Evolutionary conservation across 83 land plant species (phyloP).

Genomic region (Thuja plicata): DNA sequence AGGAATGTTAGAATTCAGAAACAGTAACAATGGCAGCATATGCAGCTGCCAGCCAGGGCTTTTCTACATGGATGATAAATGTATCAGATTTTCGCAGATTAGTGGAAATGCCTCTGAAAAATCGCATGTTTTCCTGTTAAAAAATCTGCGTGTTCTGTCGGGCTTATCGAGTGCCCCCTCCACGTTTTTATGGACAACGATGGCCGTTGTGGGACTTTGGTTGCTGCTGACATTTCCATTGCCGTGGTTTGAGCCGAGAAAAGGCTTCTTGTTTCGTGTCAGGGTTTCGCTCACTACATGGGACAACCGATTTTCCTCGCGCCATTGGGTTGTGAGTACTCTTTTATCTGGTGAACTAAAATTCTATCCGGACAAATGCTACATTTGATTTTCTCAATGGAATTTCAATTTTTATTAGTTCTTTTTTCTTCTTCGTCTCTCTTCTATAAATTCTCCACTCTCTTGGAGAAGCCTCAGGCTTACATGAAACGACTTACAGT

Average conservation of each 20-base stretch:
- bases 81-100: neutral
- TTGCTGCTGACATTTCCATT: constrained; percentile 1
- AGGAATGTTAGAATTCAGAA: neutral
- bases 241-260: neutral
- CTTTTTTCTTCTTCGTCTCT: no score
- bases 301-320: constrained; percentile 4
- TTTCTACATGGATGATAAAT: neutral
- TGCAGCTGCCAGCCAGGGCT: neutral
- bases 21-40: neutral
- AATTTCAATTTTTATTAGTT: no score
- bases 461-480: no score
- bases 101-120: neutral
- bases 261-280: neutral
- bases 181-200: neutral
- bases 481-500: no score
- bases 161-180: neutral
- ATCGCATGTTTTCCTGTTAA: neutral
- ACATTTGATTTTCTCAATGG: no score
- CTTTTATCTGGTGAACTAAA: no score
- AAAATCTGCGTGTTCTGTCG: neutral
- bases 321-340: constrained; percentile 3
- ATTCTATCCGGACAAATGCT: no score
- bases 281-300: neutral
- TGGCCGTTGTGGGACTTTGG: neutral
- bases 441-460: no score